Percentiles rank a stretch among this genome's conserved stretches.
Evolutionary conservation across 2,329 filamentous ascomycete genomes (phyloP).

Genomic region (Ceratocystis variospora): DNA sequence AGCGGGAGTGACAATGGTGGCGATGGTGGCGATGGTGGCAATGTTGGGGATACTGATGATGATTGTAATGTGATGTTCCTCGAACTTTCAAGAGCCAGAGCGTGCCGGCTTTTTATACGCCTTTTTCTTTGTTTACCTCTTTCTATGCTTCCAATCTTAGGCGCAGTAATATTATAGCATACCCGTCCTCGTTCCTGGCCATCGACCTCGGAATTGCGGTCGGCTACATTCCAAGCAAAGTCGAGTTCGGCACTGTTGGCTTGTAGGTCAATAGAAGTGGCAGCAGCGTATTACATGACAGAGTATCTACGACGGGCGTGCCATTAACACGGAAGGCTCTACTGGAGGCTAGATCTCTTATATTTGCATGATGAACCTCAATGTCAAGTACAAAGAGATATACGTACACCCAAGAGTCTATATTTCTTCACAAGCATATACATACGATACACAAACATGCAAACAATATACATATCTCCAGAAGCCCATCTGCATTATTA

Average conservation of each 20-base stretch:
- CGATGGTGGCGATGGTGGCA: no score
- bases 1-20: not conserved
- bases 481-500: no score
- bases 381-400: no score
- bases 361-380: no score
- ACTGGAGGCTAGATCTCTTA: not conserved
- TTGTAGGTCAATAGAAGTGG: not conserved
- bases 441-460: no score
- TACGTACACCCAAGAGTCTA: not conserved
- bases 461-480: no score
- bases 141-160: not conserved
- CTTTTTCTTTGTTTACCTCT: not conserved
- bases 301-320: not conserved
- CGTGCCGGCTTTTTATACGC: not conserved
- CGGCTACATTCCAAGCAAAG: not conserved
- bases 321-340: not conserved
- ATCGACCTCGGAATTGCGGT: not conserved
- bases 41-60: not conserved
- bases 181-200: not conserved
- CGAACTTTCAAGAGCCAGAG: no score
- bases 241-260: not conserved
- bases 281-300: not conserved
- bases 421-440: not conserved
- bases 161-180: not conserved
- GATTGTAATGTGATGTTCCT: no score